Evolutionary conservation across 805 yeast genomes (phyloP).

Genomic region (Teunomyces funiuensis): DNA sequence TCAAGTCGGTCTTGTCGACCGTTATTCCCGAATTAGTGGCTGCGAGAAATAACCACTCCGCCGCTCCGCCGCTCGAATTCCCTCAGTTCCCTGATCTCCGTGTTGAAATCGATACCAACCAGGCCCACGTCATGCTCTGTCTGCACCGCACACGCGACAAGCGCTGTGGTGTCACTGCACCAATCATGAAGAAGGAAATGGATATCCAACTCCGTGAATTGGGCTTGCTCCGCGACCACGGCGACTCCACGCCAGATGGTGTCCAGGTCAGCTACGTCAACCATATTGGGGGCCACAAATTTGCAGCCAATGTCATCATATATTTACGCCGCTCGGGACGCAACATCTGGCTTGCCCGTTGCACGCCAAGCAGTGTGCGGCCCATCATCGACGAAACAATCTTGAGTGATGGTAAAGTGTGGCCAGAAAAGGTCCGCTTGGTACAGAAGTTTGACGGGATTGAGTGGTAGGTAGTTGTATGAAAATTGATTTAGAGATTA

Average conservation of each 20-base stretch:
- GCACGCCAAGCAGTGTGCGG: conserved; percentile 72
- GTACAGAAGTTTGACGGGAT: conserved; percentile 54
- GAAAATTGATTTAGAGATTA: background rate
- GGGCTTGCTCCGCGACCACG: conserved; percentile 71
- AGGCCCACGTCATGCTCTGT: conserved; percentile 68
- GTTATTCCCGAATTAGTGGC: conserved; percentile 43
- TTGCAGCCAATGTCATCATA: conserved; percentile 82
- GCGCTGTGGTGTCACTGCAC: conserved; percentile 92
- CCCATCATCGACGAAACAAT: conserved; percentile 78
- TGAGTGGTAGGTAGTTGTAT: conserved; percentile 44
- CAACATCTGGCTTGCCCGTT: conserved; percentile 85
- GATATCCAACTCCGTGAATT: conserved; percentile 69
- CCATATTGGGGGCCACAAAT: conserved; percentile 97
- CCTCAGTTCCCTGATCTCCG: conserved; percentile 26
- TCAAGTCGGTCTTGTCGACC: conserved; percentile 41
- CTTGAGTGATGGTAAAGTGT: conserved; percentile 63
- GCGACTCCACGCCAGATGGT: conserved; percentile 76
- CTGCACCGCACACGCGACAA: conserved; percentile 92
- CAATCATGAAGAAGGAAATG: conserved; percentile 78
- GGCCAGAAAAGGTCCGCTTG: conserved; percentile 66
- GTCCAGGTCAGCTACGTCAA: conserved; percentile 68
- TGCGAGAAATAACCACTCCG: conserved; percentile 10
- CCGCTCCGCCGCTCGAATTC: conserved; percentile 11
- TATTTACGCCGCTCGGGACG: conserved; percentile 67
- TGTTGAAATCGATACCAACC: conserved; percentile 32